Evolutionary conservation across 495 filamentous ascomycete species (phyloP).

Genomic region (Annulohypoxylon maeteangense): DNA sequence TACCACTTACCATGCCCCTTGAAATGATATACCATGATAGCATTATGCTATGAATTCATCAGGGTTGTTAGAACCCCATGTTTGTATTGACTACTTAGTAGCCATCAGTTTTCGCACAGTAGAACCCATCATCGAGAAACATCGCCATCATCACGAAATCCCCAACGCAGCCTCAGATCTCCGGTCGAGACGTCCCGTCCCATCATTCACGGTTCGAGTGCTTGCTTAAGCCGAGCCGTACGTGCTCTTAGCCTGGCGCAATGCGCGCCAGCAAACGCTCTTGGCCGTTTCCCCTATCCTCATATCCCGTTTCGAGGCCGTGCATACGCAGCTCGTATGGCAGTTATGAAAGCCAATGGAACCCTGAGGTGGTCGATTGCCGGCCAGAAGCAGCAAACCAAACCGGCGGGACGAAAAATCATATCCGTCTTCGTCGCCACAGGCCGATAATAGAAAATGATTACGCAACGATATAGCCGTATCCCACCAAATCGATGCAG

Average conservation of each 20-base stretch:
- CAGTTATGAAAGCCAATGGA: slow-evolving; percentile 28
- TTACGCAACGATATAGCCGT: neutral
- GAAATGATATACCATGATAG: neutral
- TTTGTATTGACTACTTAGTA: slow-evolving; percentile 37
- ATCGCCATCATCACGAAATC: slow-evolving; percentile 1
- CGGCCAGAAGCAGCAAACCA: slow-evolving; percentile 2
- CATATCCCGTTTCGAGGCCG: neutral
- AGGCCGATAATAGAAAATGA: neutral
- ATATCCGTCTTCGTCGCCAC: neutral
- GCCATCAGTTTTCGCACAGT: slow-evolving; percentile 33
- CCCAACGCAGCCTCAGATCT: neutral
- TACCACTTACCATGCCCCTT: neutral
- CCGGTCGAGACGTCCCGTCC: slow-evolving; percentile 22
- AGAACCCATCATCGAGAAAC: neutral
- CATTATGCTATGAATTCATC: neutral
- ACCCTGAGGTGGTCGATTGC: slow-evolving; percentile 14
- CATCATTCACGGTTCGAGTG: neutral
- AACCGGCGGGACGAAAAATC: neutral
- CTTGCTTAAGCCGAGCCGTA: neutral
- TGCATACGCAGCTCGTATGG: slow-evolving; percentile 9
- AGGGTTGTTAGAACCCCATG: neutral
- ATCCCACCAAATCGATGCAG: neutral
- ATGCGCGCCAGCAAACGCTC: neutral
- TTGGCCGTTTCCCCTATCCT: neutral
- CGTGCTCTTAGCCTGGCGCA: neutral